Evolutionary conservation across 768 basidiomycete genomes (phyloP).

Genomic region (Russula compacta): DNA sequence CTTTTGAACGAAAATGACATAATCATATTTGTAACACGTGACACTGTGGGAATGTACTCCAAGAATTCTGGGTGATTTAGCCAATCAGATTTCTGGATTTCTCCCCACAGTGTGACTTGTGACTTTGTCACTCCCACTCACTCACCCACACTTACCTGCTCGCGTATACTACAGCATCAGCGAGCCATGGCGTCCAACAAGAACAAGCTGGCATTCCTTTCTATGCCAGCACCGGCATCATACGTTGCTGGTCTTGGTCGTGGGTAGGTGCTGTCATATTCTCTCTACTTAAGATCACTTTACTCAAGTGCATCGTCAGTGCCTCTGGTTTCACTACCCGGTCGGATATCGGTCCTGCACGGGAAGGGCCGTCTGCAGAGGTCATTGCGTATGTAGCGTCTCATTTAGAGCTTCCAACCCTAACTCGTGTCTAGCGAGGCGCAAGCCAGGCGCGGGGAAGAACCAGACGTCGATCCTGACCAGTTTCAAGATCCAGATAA

Average conservation of each 20-base stretch:
- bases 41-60: background rate
- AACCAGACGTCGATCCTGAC: conserved; percentile 79
- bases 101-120: no score
- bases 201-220: conserved; percentile 81
- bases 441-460: conserved; percentile 79
- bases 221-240: conserved; percentile 90
- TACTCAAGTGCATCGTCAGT: conserved; percentile 32
- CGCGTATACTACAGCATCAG: background rate
- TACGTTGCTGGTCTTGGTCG: conserved; percentile 98
- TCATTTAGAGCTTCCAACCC: background rate
- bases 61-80: no score
- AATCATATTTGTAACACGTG: background rate
- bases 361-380: conserved; percentile 91
- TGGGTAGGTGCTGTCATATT: conserved; percentile 47
- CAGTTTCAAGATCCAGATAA: conserved; percentile 97
- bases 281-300: background rate
- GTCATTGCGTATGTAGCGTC: conserved; percentile 63
- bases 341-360: conserved; percentile 96
- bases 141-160: no score
- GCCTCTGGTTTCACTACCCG: conserved; percentile 97
- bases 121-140: no score
- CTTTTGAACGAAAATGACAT: background rate
- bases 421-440: conserved; percentile 52
- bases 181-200: conserved; percentile 40
- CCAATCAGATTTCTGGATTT: no score